Base-by-base conservation (phyloP, 345 rosid genomes). In the Streptanthus diversifolius region DNA sequence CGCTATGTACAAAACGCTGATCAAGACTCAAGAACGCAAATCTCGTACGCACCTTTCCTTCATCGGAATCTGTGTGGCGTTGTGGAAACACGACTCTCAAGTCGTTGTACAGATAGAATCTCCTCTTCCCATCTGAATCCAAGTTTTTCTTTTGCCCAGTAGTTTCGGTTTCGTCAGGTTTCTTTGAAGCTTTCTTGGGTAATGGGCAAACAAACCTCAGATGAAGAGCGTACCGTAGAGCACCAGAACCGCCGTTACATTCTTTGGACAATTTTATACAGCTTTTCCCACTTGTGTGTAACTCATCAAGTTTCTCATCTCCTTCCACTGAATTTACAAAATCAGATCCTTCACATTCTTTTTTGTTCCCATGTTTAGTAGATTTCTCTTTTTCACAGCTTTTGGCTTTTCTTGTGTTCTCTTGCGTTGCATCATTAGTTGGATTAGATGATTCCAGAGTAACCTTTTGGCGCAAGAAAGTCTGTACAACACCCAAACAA, bases 1-100 rank as follows among this genome's bases (percentile, higher is more conserved):
- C 17, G 33, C 19, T 27, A 2, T 24, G 58, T 27, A 12, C 21
- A 9, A 24, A 54, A 44, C 32, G 57, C 41, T 25, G 35, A 44
- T 59, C 39, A 64, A 77, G 41, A 44, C 40, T 30, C 52, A 5
- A 5, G 27, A 24, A 60, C 41, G 41, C 35, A 64, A 65, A 63
- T 65, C 53, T 30, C 15, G 0, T 39, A 49, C 69, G 35, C 88
- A 93, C 98, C 97, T 91, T 91, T 79, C 98, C 96, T 84, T 93
- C 98, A 61, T 93, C 98, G 29, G 90, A 62, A 63, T 93, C 98
- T 33, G 97, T 83, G 83, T 93, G 98, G 52, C 96, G 96, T 72
- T 89, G 98, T 56, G 97, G 96, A 73, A 93, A 93, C 47, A 93
- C 90, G 1, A 84, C 96, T 77, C 93, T 86, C 83, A 93, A 55